Evolutionary conservation across 306 rosid genomes (phyloP).

Genomic region (Medicago lupulina): DNA sequence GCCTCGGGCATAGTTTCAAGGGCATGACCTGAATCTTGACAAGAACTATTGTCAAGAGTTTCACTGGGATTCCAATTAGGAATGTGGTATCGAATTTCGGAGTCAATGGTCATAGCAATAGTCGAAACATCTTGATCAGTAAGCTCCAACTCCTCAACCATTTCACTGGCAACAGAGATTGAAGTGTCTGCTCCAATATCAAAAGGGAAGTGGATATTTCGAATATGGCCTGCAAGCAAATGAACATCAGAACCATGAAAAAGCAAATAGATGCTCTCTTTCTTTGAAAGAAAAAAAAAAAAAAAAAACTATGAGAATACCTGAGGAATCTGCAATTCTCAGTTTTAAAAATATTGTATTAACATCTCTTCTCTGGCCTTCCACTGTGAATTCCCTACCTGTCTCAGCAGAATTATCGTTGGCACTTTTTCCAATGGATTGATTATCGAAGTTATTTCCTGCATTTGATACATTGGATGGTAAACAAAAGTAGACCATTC

Average conservation of each 20-base stretch:
- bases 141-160: slow-evolving; percentile 93
- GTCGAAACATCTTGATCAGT: slow-evolving; percentile 91
- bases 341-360: slow-evolving; percentile 84
- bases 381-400: slow-evolving; percentile 73
- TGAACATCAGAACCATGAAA: slow-evolving; percentile 34
- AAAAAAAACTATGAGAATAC: slow-evolving; percentile 44
- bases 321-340: slow-evolving; percentile 81
- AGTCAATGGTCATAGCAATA: slow-evolving; percentile 80
- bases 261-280: slow-evolving; percentile 14
- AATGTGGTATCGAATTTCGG: slow-evolving; percentile 68
- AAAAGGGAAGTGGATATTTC: slow-evolving; percentile 95
- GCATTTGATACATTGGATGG: slow-evolving; percentile 46
- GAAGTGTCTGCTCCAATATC: slow-evolving; percentile 86
- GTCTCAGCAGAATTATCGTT: slow-evolving; percentile 52
- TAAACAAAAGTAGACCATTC: slow-evolving; percentile 34
- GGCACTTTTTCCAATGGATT: slow-evolving; percentile 42
- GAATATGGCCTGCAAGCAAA: slow-evolving; percentile 64
- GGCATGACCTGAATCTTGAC: slow-evolving; percentile 44
- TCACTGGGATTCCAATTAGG: slow-evolving; percentile 69
- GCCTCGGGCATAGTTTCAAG: slow-evolving; percentile 53
- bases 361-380: slow-evolving; percentile 82
- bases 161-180: slow-evolving; percentile 92
- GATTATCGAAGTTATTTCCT: slow-evolving; percentile 51
- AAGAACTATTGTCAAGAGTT: slow-evolving; percentile 36
- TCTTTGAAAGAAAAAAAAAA: not conserved